phyloP scores from a whole-genome alignment of 192 early-diverging fungal species.

The Pilaira anomala region DNA sequence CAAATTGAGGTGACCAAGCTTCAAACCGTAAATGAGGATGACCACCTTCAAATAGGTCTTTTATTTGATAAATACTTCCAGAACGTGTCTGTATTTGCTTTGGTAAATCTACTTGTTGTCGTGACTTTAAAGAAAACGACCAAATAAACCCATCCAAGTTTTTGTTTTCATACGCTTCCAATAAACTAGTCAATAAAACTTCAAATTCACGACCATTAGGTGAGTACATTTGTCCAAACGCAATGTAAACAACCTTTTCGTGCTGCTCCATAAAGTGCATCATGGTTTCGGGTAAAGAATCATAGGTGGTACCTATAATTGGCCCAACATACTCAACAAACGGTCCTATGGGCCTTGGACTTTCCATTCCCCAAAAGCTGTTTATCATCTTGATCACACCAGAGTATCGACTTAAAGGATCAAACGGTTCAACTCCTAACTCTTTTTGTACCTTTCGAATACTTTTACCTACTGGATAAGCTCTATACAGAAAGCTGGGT shows the following conservation, averaged over 20 bases:
- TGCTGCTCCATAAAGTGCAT: conserved; percentile 12
- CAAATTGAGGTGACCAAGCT: conserved; percentile 32
- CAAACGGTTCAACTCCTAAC: not conserved
- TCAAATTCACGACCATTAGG: not conserved
- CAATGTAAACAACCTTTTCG: conserved; percentile 16
- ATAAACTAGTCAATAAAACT: not conserved
- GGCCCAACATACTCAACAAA: conserved; percentile 24
- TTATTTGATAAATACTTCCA: not conserved
- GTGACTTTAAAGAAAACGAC: conserved; percentile 13
- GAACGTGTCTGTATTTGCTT: not conserved
- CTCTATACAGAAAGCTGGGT: not conserved
- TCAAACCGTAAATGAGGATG: conserved; percentile 13
- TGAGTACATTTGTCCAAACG: conserved; percentile 21
- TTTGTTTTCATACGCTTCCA: not conserved
- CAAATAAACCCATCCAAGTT: conserved; percentile 16
- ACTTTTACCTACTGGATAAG: not conserved
- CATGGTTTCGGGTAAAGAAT: not conserved
- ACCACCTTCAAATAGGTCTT: not conserved
- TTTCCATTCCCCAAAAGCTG: not conserved
- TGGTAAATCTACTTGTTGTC: not conserved
- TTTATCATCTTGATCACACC: not conserved
- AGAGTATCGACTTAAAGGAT: not conserved
- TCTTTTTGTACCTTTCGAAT: not conserved
- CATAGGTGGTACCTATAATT: conserved; percentile 10
- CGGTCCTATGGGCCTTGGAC: not conserved